Evolutionary conservation across 169 alveolate genomes (phyloP), one percentile per base, ranked within the genome.

Genomic region (Eimeria sp.): DNA sequence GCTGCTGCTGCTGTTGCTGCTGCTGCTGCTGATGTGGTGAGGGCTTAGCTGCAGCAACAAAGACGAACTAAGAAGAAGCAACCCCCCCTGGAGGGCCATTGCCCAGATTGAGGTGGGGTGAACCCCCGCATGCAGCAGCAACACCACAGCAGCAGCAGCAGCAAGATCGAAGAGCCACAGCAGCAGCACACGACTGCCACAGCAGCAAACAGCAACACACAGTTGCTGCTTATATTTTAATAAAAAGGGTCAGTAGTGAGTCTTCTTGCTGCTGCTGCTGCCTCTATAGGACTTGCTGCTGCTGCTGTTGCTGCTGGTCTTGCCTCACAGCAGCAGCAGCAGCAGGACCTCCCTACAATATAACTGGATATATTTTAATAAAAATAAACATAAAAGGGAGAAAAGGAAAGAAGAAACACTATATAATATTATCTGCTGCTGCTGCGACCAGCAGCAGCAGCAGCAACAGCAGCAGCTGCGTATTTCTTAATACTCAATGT

Each of bases 1-100:
- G 70, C 70, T 61, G 70, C 70, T 61, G 70, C 70, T 61, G 70
- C 70, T 61, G 70, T 25, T 61, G 70, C 70, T 61, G 70, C 70
- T 61, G 70, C 70, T 61, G 70, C n/a, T 61, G 70, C 70, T 61
- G 70, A 18, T 61, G 70, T 61, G 70, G 27, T 61, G 70, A 20
- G 70, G 27, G 70, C n/a, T 25, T 61, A 61, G 70, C 70, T 61
- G 70, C 70, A 61, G 70, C 70, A 61, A 61, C 70, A 61, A 61
- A 20, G 18, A 25, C 70, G 20, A 18, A 18, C 2, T 61, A 61
- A n/a, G 70, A 61, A 61, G 18, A 5, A 61, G 27, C 70, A 61
- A 25, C 0, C 9, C 27, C 70, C 70, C n/a, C 70, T 4, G 70
- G n/a, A 6, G 70, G 70, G 5, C 70, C 70, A 61, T 61, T 61